A percentile compares a stretch with the other conserved stretches of the same genome.
Conservation (phyloP, 2,329 filamentous ascomycete species). For the Aspergillus sojae region DNA sequence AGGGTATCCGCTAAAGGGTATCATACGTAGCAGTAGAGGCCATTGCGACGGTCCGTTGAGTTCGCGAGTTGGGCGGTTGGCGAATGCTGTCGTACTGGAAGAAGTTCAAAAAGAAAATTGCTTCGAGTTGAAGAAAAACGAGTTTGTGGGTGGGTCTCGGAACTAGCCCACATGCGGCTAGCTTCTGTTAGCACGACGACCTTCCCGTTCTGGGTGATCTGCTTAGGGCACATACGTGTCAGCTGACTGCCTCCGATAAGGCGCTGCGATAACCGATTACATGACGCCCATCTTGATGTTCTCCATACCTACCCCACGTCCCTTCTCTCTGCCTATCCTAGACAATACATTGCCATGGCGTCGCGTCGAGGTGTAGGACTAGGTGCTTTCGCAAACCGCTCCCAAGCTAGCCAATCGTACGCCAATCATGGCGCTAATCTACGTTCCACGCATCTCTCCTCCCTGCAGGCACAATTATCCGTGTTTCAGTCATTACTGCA, state of each 20-base stretch:
- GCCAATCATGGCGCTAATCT: constrained; percentile 85
- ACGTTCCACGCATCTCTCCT: constrained; percentile 80
- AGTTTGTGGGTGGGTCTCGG: constrained; percentile 36
- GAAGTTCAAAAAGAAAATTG: constrained; percentile 23
- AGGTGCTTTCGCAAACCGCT: constrained; percentile 83
- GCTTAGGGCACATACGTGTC: constrained; percentile 26
- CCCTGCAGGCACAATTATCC: constrained; percentile 87
- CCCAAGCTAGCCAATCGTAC: constrained; percentile 84
- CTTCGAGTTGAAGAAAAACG: constrained; percentile 20
- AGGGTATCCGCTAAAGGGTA: constrained; percentile 39
- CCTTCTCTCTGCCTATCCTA: not conserved
- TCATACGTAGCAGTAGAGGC: constrained; percentile 65
- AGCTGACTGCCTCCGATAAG: constrained; percentile 23
- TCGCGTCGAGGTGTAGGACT: constrained; percentile 73
- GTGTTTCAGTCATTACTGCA: constrained; percentile 95
- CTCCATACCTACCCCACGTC: not conserved
- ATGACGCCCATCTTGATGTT: not conserved
- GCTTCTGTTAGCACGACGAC: not conserved
- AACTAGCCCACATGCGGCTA: constrained; percentile 27
- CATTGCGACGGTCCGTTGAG: constrained; percentile 57
- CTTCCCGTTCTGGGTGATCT: constrained; percentile 13
- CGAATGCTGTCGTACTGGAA: constrained; percentile 38
- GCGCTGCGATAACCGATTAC: not conserved
- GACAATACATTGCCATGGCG: constrained; percentile 39
- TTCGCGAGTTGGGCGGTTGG: constrained; percentile 44